A percentile compares a stretch with the other conserved stretches of the same genome.
Evolutionary conservation across 2,329 filamentous ascomycete species (phyloP).

Genomic region (Epichloe brachyelytri): DNA sequence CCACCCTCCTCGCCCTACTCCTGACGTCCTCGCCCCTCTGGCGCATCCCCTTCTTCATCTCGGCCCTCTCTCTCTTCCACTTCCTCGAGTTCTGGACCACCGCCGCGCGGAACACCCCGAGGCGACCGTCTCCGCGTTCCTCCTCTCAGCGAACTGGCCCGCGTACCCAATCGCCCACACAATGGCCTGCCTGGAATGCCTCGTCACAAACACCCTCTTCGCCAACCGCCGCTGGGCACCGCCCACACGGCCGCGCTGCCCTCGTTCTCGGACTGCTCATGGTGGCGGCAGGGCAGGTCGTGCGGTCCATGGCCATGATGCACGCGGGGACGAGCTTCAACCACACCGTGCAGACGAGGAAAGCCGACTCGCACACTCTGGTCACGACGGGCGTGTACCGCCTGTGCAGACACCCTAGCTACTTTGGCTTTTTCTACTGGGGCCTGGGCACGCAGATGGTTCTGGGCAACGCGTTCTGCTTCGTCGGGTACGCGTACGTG

Average conservation of each 20-base stretch:
- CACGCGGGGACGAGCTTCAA: constrained; percentile 88
- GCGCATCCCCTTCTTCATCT: constrained; percentile 54
- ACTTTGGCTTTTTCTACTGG: constrained; percentile 99
- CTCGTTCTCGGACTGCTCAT: constrained; percentile 48
- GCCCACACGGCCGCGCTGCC: constrained; percentile 26
- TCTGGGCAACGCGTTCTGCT: constrained; percentile 71
- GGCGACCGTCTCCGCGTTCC: constrained; percentile 62
- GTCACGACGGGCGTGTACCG: constrained; percentile 74
- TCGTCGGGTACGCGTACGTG: constrained; percentile 58
- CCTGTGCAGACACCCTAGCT: constrained; percentile 70
- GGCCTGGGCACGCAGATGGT: constrained; percentile 86
- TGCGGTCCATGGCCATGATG: constrained; percentile 75
- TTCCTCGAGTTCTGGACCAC: constrained; percentile 95
- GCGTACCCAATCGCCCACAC: constrained; percentile 75
- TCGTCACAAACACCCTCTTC: constrained; percentile 45
- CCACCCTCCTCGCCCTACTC: constrained; percentile 19
- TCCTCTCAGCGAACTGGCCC: constrained; percentile 73
- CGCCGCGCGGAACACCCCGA: constrained; percentile 66
- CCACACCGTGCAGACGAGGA: constrained; percentile 64
- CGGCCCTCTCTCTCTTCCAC: constrained; percentile 67
- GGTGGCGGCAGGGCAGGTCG: constrained; percentile 56
- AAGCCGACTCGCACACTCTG: constrained; percentile 57
- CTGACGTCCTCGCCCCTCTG: constrained; percentile 36
- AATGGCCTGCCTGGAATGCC: constrained; percentile 59
- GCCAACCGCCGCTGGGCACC: constrained; percentile 36